phyloP scores from a whole-genome alignment of 495 filamentous ascomycete genomes.

The Aspergillus homomorphus region DNA sequence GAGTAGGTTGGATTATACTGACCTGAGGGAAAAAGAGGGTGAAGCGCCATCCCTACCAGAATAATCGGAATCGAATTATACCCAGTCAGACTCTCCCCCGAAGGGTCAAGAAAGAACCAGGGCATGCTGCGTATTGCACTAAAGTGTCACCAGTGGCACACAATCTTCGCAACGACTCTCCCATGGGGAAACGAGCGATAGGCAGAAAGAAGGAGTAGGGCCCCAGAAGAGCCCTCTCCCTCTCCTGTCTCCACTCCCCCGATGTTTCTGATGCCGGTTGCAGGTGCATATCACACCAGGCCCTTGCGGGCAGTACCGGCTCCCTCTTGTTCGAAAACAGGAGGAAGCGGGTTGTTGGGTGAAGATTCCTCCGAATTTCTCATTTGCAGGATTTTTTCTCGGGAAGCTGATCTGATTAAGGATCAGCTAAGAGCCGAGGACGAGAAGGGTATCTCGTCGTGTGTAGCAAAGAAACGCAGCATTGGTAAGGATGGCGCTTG shows the following conservation, averaged over 20 bases:
- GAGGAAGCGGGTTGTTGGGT: constrained; percentile 47
- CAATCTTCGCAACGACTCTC: constrained; percentile 93
- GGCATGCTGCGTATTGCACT: constrained; percentile 99
- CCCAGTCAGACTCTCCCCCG: constrained; percentile 35
- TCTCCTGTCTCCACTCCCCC: constrained; percentile 39
- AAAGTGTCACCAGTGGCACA: constrained; percentile 74
- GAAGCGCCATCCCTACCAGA: constrained; percentile 84
- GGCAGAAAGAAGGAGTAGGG: constrained; percentile 9
- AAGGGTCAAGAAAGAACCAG: constrained; percentile 25
- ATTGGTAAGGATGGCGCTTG: constrained; percentile 92
- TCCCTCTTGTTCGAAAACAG: constrained; percentile 23
- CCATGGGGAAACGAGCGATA: constrained; percentile 58
- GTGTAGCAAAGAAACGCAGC: constrained; percentile 99
- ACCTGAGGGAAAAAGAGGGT: constrained; percentile 60
- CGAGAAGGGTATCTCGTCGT: constrained; percentile 49
- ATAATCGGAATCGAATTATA: constrained; percentile 99
- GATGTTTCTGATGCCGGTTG: constrained; percentile 99
- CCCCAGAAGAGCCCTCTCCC: neutral
- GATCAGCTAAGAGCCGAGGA: constrained; percentile 21
- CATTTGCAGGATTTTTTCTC: constrained; percentile 68
- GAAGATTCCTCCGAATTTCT: constrained; percentile 99
- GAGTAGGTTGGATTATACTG: constrained; percentile 34
- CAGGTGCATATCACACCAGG: constrained; percentile 87
- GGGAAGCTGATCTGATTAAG: constrained; percentile 3
- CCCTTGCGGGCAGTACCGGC: constrained; percentile 80